These are phyloP conservation scores for Ilyonectria sp. DNA, from an alignment of 2,329 filamentous ascomycete genomes.

Conservation along the genomic window DNA sequence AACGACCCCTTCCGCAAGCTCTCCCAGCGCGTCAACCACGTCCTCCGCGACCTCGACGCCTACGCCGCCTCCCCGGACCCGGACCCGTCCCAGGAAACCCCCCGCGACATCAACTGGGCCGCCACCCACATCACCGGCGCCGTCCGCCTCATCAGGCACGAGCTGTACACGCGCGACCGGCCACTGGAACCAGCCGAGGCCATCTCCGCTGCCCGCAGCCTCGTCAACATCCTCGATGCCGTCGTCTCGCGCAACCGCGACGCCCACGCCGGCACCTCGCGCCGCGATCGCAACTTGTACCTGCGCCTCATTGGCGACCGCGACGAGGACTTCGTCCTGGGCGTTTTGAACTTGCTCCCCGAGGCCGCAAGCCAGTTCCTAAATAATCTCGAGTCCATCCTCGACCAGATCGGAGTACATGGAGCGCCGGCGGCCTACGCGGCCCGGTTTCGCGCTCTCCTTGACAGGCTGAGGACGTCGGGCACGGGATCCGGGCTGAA, in stretches of 20 bases:
- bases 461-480: slow-evolving; percentile 50
- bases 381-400: slow-evolving; percentile 53
- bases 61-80: slow-evolving; percentile 41
- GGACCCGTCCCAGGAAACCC: slow-evolving; percentile 46
- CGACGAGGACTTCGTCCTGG: slow-evolving; percentile 62
- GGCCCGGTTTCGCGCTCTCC: slow-evolving; percentile 52
- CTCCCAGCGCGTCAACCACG: slow-evolving; percentile 62
- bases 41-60: slow-evolving; percentile 61
- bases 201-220: slow-evolving; percentile 61
- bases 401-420: slow-evolving; percentile 52
- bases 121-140: slow-evolving; percentile 62
- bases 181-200: slow-evolving; percentile 58
- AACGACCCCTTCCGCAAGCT: slow-evolving; percentile 65
- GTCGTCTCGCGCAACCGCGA: slow-evolving; percentile 61
- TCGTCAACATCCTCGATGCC: slow-evolving; percentile 63
- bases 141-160: slow-evolving; percentile 59
- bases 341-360: slow-evolving; percentile 59
- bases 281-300: slow-evolving; percentile 63
- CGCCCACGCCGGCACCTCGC: slow-evolving; percentile 47
- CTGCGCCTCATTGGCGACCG: slow-evolving; percentile 62
- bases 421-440: slow-evolving; percentile 56
- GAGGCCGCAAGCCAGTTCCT: slow-evolving; percentile 62
- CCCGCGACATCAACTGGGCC: slow-evolving; percentile 64
- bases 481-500: slow-evolving; percentile 51
- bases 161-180: slow-evolving; percentile 56